Base-by-base conservation (phyloP, 1,139 yeast genomes). In the Lodderomyces metapsilosis region DNA sequence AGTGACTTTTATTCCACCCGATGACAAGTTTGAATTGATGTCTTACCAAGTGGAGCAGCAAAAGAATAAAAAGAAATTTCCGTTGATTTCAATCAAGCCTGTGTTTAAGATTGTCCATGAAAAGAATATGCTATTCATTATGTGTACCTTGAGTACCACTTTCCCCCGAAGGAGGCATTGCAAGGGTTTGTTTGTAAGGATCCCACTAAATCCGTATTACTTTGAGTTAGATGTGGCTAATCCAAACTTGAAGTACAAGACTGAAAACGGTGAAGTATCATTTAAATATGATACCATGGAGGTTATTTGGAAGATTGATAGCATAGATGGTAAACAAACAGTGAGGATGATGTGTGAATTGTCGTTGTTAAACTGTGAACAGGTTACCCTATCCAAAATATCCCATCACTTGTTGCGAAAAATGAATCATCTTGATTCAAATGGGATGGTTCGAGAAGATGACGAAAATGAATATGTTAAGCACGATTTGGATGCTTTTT, bases 221-320 rank as follows among this genome's bases (percentile, higher is more conserved):
- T 69, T 69, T 44, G 50, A 58, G 3, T 49, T 74, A 6, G 69
- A 77, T 45, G 64, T 66, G 42, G 61, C 65, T 34, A 55, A 50
- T 12, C 52, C 53, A 25, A 56, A 56, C 13, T 54, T 72, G 44
- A 68, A 70, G 46, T 72, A 63, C 43, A 71, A 69, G 43, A 57
- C 75, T 2, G 76, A 72, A 48, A 38, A 57, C 36, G 78, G 78
- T 1, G 68, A 63, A 18, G 77, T 71, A 4, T 58, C 59, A 35
- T 71, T 56, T 48, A 67, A 70, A 35, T 57, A 72, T 5, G 66
- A 71, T 48, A 71, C 78, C 23, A 74, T 80, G 20, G 78, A 76
- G 44, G 53, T 85, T 3, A 56, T 78, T 1, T 85, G 94, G 94
- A 68, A 68, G 37, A 69, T 85, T 9, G 77, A 74, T 1, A 64